A percentile compares a stretch with the other conserved stretches of the same genome.
phyloP scores from a whole-genome alignment of 148 eudicot genomes.

The Cornus controversa region DNA sequence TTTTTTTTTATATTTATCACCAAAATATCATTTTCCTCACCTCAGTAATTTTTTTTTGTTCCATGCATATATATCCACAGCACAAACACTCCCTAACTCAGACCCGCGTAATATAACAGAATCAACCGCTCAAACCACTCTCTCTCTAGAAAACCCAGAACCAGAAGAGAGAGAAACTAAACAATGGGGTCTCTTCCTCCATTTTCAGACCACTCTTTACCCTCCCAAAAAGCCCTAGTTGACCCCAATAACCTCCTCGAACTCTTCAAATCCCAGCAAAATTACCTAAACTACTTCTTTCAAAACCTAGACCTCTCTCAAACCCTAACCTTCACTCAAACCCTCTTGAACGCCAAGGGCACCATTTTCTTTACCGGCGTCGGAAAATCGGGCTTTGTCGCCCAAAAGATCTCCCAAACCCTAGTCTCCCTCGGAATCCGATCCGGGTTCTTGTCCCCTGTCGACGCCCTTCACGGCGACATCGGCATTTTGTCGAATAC shows the following conservation, averaged over 20 bases:
- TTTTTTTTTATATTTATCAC: too few relatives aligned
- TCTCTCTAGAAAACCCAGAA: background rate
- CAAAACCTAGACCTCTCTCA: constrained; percentile 62
- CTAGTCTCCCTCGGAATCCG: constrained; percentile 69
- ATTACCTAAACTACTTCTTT: constrained; percentile 77
- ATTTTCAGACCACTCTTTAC: background rate
- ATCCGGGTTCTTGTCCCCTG: constrained; percentile 73
- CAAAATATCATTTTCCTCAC: too few relatives aligned
- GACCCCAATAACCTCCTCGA: constrained; percentile 36
- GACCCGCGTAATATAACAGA: constrained; percentile 13
- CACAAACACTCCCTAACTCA: background rate
- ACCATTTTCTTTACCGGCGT: constrained; percentile 88
- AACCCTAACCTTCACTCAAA: constrained; percentile 71
- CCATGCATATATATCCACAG: too few relatives aligned
- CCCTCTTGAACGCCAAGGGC: constrained; percentile 59
- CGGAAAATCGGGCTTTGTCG: constrained; percentile 92
- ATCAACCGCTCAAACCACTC: constrained; percentile 9
- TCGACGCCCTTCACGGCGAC: constrained; percentile 93
- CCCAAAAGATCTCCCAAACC: constrained; percentile 91
- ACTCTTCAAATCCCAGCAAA: constrained; percentile 87
- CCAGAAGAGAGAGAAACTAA: background rate
- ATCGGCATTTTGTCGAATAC: constrained; percentile 53
- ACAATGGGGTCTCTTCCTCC: constrained; percentile 41
- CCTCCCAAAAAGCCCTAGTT: constrained; percentile 5
- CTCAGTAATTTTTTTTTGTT: too few relatives aligned